Evolutionary conservation across 1,284 basidiomycete genomes (phyloP), one percentile per base, ranked within the genome.

Genomic region (Cryptococcus maquisensis): DNA sequence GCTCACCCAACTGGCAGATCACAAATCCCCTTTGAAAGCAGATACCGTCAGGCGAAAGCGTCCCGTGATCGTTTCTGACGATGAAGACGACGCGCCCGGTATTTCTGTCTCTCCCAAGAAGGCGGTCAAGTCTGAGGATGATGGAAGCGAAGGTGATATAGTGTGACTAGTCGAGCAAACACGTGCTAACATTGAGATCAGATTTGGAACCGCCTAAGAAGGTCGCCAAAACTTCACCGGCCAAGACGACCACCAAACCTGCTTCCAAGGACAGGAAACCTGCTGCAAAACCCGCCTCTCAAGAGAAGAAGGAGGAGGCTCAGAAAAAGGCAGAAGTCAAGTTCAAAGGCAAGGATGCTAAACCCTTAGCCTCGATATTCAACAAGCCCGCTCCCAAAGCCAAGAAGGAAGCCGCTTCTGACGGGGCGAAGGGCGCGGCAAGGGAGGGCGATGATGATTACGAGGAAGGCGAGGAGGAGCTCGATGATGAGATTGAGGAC

Each of bases 11-110:
- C 16, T 12, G 15, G 4, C 36, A 68, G 64, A 66, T 46, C 38
- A 44, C 26, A 67, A 64, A 21, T 54, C 57, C 13, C 62, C 64
- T 7, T 42, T 64, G 26, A 70, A 62, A 53, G 42, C 42, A 9
- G 46, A 52, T 13, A 43, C 47, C 15, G 49, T 53, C 20, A 47
- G 48, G 44, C 55, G 87, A 75, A 83, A 81, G 67, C 78, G 85
- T 57, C 80, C 83, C 47, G 76, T 87, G 37, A 66, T 86, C 4
- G 79, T 83, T 41, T 87, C 86, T 0, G 86, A 88, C 55, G 83
- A 86, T 26, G 86, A 86, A 55, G 77, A 74, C 24, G 78, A 76
- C 32, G 57, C 46, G n/a, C 44, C 47, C 2, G 51, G 51, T 21
- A 21, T 44, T 40, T 53, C 54, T 24, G 44, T 32, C 15, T 39